Base-by-base conservation (phyloP, 1,284 basidiomycete genomes). In the Amylostereum chailletii region DNA sequence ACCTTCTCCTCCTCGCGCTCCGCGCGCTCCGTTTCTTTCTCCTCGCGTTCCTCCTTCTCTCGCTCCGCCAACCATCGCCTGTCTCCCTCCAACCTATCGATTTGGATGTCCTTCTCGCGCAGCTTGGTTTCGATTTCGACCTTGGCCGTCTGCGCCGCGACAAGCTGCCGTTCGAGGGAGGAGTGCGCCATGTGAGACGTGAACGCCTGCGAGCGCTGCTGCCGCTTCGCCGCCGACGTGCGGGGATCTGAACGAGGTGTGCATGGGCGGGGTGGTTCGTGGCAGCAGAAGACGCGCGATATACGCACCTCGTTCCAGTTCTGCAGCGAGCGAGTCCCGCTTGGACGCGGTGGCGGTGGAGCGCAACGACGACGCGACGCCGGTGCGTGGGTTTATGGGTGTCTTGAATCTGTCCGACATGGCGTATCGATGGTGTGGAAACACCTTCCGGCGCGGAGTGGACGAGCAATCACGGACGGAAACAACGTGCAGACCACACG, bases 71-170 rank as follows among this genome's bases (percentile, higher is more conserved):
- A 68, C 66, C 71, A 85, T 19, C 81, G 67, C 34, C 83, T 63
- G 58, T 88, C 85, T n/a, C 74, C 67, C 58, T 86, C 79, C 3
- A 87, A 67, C 45, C 75, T 64, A 42, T 82, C 82, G 29, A 83
- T 71, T 7, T 64, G 56, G 3, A 68, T 51, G 26, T 82, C 78
- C 56, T 72, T 78, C 63, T 86, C 81, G 26, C 77, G 68, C 6
- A 87, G 63, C 60, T 79, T 80, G 10, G 72, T 71, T 60, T 87
- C 83, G 32, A 85, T 65, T 34, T 85, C 81, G 11, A 72, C 62
- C 53, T 78, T 79, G 5, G 74, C 68, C 0, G 79, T 73, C 53
- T 86, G 77, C 0, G 76, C 69, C 1, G 77, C 65, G 4, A 78
- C 65, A 1, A 87, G 70, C 55, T 81, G 76, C 10, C 84, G 67